Percentiles rank a stretch among this genome's conserved stretches.
phyloP scores from a whole-genome alignment of 257 asterid genomes.

The Solanum gandarillasii region DNA sequence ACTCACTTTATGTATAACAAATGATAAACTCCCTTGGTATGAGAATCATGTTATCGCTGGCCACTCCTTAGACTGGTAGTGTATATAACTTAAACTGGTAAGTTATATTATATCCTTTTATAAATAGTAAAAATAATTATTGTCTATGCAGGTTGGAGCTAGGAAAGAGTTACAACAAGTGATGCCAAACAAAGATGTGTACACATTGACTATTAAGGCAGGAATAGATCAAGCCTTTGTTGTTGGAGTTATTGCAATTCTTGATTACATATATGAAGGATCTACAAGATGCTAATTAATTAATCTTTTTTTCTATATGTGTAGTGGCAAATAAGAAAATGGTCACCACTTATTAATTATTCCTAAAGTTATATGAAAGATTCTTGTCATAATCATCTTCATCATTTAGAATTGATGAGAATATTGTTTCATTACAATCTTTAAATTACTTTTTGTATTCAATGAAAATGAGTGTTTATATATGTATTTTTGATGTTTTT shows the following conservation, averaged over 20 bases:
- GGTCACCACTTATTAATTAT: not conserved
- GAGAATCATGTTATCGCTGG: rapidly evolving
- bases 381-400: not conserved
- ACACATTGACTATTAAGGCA: slow-evolving; percentile 51
- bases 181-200: slow-evolving; percentile 48
- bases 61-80: not conserved
- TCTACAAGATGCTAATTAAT: slow-evolving; percentile 50
- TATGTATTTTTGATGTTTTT: not conserved
- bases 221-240: slow-evolving; percentile 86
- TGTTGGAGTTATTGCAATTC: slow-evolving; percentile 74
- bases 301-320: not conserved
- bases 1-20: not conserved
- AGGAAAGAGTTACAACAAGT: slow-evolving; percentile 30
- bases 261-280: slow-evolving; percentile 82
- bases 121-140: not conserved
- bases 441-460: not conserved
- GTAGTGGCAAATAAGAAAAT: not conserved
- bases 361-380: not conserved
- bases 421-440: not conserved
- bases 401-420: not conserved
- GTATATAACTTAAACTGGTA: not conserved
- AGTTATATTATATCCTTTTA: not conserved
- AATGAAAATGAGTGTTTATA: not conserved
- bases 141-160: slow-evolving; percentile 44
- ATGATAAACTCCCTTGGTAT: not conserved